These are phyloP conservation scores for Fusarium acutatum DNA, from an alignment of 2,329 filamentous ascomycete species.

Conservation along the genomic window DNA sequence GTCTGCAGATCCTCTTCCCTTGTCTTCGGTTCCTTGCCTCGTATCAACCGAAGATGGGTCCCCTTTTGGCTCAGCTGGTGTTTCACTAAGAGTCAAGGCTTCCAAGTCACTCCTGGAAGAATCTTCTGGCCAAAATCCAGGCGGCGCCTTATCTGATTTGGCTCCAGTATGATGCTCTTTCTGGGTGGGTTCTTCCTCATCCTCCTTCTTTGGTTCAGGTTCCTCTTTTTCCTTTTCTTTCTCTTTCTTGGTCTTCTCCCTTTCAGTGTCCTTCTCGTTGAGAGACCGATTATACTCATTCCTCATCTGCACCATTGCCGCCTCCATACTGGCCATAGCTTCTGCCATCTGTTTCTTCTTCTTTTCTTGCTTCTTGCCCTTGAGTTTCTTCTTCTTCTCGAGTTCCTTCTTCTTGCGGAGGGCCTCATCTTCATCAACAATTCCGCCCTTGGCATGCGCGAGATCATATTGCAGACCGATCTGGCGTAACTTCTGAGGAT, in stretches of 20 bases:
- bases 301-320: conserved; percentile 39
- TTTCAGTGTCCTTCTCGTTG: conserved; percentile 24
- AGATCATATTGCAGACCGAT: conserved; percentile 69
- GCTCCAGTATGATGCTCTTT: conserved; percentile 7
- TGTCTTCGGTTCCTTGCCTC: conserved; percentile 13
- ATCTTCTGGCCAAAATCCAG: conserved; percentile 34
- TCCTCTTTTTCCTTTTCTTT: conserved; percentile 8
- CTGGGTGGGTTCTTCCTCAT: conserved; percentile 8
- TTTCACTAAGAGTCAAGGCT: neutral
- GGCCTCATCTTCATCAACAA: conserved; percentile 58
- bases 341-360: conserved; percentile 34
- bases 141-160: conserved; percentile 16
- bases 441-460: conserved; percentile 66
- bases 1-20: neutral
- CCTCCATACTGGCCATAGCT: conserved; percentile 40
- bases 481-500: conserved; percentile 71
- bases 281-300: conserved; percentile 30
- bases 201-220: neutral
- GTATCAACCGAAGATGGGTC: conserved; percentile 6
- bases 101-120: conserved; percentile 31
- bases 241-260: conserved; percentile 9
- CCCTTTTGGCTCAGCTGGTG: neutral
- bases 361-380: conserved; percentile 39
- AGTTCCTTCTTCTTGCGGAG: conserved; percentile 41
- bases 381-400: conserved; percentile 40